Percentiles rank a stretch among this genome's conserved stretches.
phyloP scores from a whole-genome alignment of 352 stramenopile genomes.

The Globisporangium echinulatum region DNA sequence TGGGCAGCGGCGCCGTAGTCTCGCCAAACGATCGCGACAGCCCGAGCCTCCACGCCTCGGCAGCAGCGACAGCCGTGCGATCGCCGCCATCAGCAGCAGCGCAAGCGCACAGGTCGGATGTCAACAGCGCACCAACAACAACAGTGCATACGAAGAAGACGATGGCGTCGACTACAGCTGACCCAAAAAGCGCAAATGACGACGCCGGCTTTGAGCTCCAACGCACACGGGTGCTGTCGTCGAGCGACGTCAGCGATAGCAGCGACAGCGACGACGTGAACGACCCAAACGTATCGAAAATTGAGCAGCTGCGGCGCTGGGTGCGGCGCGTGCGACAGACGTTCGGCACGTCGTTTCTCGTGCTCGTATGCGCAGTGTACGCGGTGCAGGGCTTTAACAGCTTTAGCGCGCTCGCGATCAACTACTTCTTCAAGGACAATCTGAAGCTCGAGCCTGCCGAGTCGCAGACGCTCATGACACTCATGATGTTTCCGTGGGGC shows the following conservation, averaged over 20 bases:
- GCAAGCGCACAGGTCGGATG: background rate
- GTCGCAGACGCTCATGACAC: constrained; percentile 88
- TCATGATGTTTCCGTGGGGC: constrained; percentile 94
- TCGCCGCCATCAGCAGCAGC: background rate
- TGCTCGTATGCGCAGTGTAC: constrained; percentile 84
- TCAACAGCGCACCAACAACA: constrained; percentile 4
- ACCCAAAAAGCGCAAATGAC: background rate
- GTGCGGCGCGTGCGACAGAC: constrained; percentile 41
- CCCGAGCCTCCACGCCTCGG: background rate
- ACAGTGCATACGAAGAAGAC: constrained; percentile 12
- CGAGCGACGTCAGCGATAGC: constrained; percentile 11
- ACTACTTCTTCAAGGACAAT: constrained; percentile 97
- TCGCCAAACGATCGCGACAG: background rate
- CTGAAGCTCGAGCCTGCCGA: constrained; percentile 91
- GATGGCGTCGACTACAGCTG: background rate
- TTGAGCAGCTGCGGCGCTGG: constrained; percentile 47
- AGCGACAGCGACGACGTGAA: background rate
- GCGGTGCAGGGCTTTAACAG: constrained; percentile 93
- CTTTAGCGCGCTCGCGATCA: constrained; percentile 89
- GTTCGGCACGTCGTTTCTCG: constrained; percentile 64
- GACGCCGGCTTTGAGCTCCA: constrained; percentile 3
- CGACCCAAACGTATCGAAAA: constrained; percentile 13
- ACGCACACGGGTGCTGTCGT: constrained; percentile 9
- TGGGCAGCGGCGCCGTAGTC: background rate
- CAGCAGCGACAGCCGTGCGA: background rate